Percentiles rank a stretch among this genome's conserved stretches.
Evolutionary conservation across 2,329 filamentous ascomycete genomes (phyloP).

Genomic region (Colletotrichum lindemuthianum): DNA sequence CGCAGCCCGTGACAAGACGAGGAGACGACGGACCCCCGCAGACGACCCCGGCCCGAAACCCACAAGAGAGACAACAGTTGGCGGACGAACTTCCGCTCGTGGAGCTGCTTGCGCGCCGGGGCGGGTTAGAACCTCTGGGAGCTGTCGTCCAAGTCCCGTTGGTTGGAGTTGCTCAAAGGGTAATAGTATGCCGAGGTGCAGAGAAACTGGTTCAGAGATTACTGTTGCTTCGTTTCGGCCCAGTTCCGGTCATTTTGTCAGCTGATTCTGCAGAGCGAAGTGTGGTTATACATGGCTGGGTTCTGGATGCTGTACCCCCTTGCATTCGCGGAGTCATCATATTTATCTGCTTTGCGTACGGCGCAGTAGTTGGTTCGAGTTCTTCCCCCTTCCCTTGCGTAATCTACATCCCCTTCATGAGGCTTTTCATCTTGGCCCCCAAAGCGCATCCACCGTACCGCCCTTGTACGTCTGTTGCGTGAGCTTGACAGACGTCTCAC

Average conservation of each 20-base stretch:
- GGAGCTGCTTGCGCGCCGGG: background rate
- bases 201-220: background rate
- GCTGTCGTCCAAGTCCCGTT: too few species aligned
- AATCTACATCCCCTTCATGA: background rate
- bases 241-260: background rate
- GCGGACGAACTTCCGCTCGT: background rate
- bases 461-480: background rate
- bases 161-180: too few species aligned
- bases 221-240: background rate
- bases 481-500: background rate
- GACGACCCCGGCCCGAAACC: conserved; percentile 10
- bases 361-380: background rate
- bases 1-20: conserved; percentile 5
- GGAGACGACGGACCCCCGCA: background rate
- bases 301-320: background rate
- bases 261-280: background rate
- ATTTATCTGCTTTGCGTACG: conserved; percentile 1
- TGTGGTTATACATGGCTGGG: background rate
- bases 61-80: conserved; percentile 6
- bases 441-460: background rate
- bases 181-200: background rate
- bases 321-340: background rate
- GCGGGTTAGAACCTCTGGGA: too few species aligned
- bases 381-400: background rate
- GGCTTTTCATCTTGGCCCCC: background rate